phyloP scores from a whole-genome alignment of 2,329 filamentous ascomycete species.

The Aspergillus sp. region DNA sequence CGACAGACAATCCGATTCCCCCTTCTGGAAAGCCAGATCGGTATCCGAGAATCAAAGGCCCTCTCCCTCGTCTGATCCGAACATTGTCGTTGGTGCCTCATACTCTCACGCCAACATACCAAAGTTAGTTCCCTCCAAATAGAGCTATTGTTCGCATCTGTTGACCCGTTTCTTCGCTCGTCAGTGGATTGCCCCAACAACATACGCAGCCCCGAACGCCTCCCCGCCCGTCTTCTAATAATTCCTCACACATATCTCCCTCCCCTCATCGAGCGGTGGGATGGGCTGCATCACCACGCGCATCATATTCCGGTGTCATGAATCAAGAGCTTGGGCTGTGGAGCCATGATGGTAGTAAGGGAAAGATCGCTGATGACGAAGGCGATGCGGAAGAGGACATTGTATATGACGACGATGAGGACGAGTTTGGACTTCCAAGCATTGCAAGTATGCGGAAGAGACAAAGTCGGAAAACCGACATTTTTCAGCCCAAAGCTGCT shows the following conservation, averaged over 20 bases:
- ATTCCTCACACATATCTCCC: conserved; percentile 53
- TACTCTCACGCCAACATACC: conserved; percentile 97
- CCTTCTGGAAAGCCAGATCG: conserved; percentile 75
- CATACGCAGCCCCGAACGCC: conserved; percentile 73
- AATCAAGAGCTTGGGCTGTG: conserved; percentile 81
- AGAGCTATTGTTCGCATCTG: conserved; percentile 1
- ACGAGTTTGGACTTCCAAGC: conserved; percentile 93
- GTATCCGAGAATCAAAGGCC: conserved; percentile 55
- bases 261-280: conserved; percentile 48
- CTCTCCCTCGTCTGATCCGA: conserved; percentile 61
- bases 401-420: conserved; percentile 82
- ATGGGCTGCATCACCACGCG: conserved; percentile 57
- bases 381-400: conserved; percentile 68
- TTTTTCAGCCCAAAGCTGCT: conserved; percentile 38
- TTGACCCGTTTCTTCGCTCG: conserved; percentile 11
- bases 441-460: conserved; percentile 87
- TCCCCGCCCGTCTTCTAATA: conserved; percentile 58
- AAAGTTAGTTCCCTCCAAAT: conserved; percentile 57
- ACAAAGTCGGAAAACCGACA: conserved; percentile 46
- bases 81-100: conserved; percentile 83
- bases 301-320: conserved; percentile 77
- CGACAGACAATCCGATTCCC: conserved; percentile 70
- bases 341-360: conserved; percentile 52
- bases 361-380: conserved; percentile 58
- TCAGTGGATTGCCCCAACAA: conserved; percentile 33